These are phyloP conservation scores for Marasmius fiardii DNA, from an alignment of 1,284 basidiomycete genomes.

Conservation along the genomic window DNA sequence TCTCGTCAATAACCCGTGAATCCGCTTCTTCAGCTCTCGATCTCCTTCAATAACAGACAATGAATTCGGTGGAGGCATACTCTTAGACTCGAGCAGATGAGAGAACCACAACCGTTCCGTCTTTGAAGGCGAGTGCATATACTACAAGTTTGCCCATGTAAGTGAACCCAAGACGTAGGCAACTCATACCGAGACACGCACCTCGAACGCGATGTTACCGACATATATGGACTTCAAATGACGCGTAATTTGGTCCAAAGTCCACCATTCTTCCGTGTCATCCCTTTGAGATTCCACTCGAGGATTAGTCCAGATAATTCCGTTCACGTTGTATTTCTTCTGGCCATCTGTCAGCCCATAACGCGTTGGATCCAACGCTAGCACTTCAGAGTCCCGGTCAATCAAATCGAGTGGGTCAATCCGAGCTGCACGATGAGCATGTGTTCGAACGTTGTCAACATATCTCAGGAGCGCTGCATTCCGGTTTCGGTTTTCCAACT, in stretches of 20 bases:
- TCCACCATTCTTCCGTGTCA: slow-evolving; percentile 57
- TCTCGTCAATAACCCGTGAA: slow-evolving; percentile 65
- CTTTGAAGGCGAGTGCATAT: slow-evolving; percentile 82
- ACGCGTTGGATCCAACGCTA: slow-evolving; percentile 73
- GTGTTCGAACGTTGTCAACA: slow-evolving; percentile 79
- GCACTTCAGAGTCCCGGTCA: slow-evolving; percentile 75
- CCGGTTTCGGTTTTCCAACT: slow-evolving; percentile 69
- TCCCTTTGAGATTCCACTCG: slow-evolving; percentile 36
- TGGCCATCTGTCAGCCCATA: slow-evolving; percentile 65
- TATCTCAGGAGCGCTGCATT: slow-evolving; percentile 84
- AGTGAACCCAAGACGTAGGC: not conserved
- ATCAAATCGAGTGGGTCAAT: slow-evolving; percentile 88
- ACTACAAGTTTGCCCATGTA: slow-evolving; percentile 31
- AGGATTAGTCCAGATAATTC: slow-evolving; percentile 72
- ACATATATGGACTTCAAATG: slow-evolving; percentile 77
- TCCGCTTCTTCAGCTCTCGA: slow-evolving; percentile 43
- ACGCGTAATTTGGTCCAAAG: slow-evolving; percentile 63
- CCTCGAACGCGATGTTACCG: slow-evolving; percentile 81
- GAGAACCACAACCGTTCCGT: slow-evolving; percentile 84
- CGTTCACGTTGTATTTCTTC: slow-evolving; percentile 68
- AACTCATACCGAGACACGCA: slow-evolving; percentile 16
- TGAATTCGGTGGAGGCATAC: slow-evolving; percentile 24
- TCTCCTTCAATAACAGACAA: slow-evolving; percentile 28
- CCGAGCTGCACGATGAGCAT: slow-evolving; percentile 77
- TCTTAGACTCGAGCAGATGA: slow-evolving; percentile 72